phyloP scores from a whole-genome alignment of 2,329 filamentous ascomycete genomes.

The Xylaria sp. region DNA sequence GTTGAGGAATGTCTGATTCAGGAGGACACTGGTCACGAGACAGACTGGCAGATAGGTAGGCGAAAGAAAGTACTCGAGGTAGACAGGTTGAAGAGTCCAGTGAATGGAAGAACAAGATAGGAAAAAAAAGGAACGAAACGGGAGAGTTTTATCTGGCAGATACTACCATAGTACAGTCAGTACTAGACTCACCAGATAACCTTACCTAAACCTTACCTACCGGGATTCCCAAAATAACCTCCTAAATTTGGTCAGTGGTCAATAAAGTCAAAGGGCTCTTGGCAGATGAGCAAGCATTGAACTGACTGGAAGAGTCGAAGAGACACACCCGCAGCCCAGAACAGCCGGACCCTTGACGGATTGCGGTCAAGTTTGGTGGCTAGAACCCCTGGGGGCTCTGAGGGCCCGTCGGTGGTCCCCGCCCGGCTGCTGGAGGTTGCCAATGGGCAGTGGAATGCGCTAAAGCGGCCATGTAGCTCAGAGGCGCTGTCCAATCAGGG shows the following conservation, averaged over 20 bases:
- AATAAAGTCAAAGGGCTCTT: neutral
- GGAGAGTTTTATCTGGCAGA: conserved; percentile 19
- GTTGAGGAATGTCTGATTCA: neutral
- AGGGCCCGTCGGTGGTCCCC: conserved; percentile 20
- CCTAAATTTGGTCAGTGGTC: neutral
- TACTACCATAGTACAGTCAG: neutral
- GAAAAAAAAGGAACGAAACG: conserved; percentile 9
- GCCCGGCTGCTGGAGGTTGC: conserved; percentile 1
- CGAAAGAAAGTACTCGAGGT: neutral
- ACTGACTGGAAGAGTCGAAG: no score
- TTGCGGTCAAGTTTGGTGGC: no score
- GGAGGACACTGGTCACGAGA: neutral
- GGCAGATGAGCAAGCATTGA: neutral
- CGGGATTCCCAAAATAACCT: neutral
- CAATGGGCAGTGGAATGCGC: conserved; percentile 18
- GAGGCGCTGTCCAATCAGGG: conserved; percentile 8
- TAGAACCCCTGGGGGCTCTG: neutral
- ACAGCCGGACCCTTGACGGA: no score
- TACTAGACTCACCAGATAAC: neutral
- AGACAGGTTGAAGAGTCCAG: conserved; percentile 5
- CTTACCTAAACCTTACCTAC: no score
- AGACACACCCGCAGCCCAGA: neutral
- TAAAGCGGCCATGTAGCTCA: conserved; percentile 13
- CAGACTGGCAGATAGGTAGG: neutral
- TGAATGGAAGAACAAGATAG: conserved; percentile 5